Evolutionary conservation across 176 grass and related monocot genomes (phyloP), one percentile per base, ranked within the genome.

Genomic region (Saccharum spontaneum): DNA sequence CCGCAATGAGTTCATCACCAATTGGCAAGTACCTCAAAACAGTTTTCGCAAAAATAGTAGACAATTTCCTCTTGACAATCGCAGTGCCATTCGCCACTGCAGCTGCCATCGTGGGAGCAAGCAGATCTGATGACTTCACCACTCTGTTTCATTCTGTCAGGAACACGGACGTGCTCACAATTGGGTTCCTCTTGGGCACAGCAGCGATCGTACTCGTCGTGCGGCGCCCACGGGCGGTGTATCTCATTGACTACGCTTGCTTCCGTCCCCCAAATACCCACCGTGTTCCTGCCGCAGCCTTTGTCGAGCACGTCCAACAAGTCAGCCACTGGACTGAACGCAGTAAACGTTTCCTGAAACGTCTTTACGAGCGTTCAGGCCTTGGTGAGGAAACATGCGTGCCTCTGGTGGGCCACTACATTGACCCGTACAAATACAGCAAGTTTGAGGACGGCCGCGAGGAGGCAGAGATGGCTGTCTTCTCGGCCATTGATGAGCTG

Each of bases 181-280:
- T 18, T 52, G 49, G 49, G 52, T 22, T 55, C 52, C 6, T 80
- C 28, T n/a, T 67, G 63, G 44, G 9, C 10, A n/a, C 18, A 6
- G 8, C 43, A n/a, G 43, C 23, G 9, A 16, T 22, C 12, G 2
- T 50, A 8, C 7, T 22, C 17, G 20, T 37, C 62, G 22, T 68
- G 24, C 22, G 34, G 5, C 62, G 62, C 15, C 78, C 43, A 4
- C 24, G 78, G 17, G 3, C 2, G 40, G 78, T 80, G 62, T 89
- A 89, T 44, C 70, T 89, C 18, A 31, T 85, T 15, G 87, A 89
- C 41, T 89, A 85, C 2, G 87, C 48, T 15, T 89, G 87, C 76
- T 89, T 89, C 82, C n/a, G 37, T 59, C 28, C 82, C 34, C 10
- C 40, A 5, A 0, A 3, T 2, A 23, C 10, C 15, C 38, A 59